Evolutionary conservation across 31 red algal genomes (phyloP).

Genomic region (Odonthalia washingtoniensis): DNA sequence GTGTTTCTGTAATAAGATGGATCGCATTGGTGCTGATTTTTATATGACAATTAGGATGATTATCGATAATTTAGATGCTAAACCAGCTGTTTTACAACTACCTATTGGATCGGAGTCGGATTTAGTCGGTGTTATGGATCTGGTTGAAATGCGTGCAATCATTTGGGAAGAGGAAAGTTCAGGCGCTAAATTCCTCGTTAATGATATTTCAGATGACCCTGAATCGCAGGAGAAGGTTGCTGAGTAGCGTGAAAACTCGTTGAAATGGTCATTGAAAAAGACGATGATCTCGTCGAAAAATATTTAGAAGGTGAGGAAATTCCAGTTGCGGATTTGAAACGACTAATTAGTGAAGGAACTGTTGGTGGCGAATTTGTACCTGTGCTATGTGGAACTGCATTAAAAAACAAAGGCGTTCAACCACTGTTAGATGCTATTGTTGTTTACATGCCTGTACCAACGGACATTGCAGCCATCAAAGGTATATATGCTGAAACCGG

Average conservation of each 20-base stretch:
- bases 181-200: constrained; percentile 89
- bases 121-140: constrained; percentile 96
- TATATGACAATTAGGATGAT: constrained; percentile 93
- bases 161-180: constrained; percentile 97
- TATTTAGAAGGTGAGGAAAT: constrained; percentile 95
- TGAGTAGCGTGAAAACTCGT: constrained; percentile 88
- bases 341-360: constrained; percentile 91
- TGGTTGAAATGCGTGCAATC: constrained; percentile 95
- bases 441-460: constrained; percentile 95
- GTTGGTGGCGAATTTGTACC: constrained; percentile 83
- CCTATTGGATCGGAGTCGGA: constrained; percentile 94
- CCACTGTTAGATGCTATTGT: constrained; percentile 96
- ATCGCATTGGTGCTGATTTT: constrained; percentile 97
- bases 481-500: constrained; percentile 80
- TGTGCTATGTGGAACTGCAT: constrained; percentile 98
- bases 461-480: constrained; percentile 90
- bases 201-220: constrained; percentile 70
- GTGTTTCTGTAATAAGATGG: constrained; percentile 99
- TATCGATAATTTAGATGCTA: constrained; percentile 80
- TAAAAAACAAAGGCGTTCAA: constrained; percentile 99
- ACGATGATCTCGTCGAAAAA: constrained; percentile 91
- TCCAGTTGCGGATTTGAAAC: constrained; percentile 64
- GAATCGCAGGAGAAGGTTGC: not conserved
- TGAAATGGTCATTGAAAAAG: constrained; percentile 92
- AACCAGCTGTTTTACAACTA: constrained; percentile 89